phyloP scores from a whole-genome alignment of 2,329 filamentous ascomycete species.

The Scedosporium aurantiacum region DNA sequence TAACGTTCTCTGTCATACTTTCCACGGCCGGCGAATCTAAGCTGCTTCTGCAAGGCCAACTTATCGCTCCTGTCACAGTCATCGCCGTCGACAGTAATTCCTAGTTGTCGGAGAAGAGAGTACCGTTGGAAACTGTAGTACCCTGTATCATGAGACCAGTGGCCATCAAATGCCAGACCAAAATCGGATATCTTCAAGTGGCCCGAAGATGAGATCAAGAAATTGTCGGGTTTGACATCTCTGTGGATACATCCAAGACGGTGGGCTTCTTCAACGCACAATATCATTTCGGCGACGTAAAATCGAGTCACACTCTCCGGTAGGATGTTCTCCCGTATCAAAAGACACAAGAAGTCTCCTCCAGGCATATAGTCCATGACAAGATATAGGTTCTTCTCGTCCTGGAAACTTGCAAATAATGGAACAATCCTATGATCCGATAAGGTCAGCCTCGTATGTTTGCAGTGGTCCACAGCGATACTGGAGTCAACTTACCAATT shows the following conservation, averaged over 20 bases:
- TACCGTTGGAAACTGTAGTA: constrained; percentile 82
- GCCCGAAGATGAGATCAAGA: constrained; percentile 76
- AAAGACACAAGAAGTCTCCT: constrained; percentile 78
- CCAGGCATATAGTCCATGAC: constrained; percentile 99
- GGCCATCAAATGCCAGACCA: constrained; percentile 85
- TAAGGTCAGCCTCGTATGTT: constrained; percentile 3
- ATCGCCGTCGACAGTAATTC: constrained; percentile 34
- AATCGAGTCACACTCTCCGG: constrained; percentile 69
- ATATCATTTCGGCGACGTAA: constrained; percentile 91
- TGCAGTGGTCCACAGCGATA: background rate
- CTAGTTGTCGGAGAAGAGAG: constrained; percentile 63
- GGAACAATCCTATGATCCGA: constrained; percentile 59
- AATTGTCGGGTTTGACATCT: constrained; percentile 96
- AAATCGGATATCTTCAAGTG: constrained; percentile 96
- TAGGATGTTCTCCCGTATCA: constrained; percentile 77
- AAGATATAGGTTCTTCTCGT: constrained; percentile 72
- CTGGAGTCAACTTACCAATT: constrained; percentile 46
- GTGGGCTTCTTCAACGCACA: constrained; percentile 89
- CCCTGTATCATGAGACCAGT: constrained; percentile 82
- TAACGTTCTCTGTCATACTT: constrained; percentile 11
- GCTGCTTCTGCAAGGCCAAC: constrained; percentile 1
- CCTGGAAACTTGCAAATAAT: constrained; percentile 80
- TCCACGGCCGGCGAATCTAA: background rate
- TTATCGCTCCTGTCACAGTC: constrained; percentile 4
- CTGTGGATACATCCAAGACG: constrained; percentile 83